A percentile compares a stretch with the other conserved stretches of the same genome.
Evolutionary conservation across 805 yeast species (phyloP).

Genomic region (Candida pini): DNA sequence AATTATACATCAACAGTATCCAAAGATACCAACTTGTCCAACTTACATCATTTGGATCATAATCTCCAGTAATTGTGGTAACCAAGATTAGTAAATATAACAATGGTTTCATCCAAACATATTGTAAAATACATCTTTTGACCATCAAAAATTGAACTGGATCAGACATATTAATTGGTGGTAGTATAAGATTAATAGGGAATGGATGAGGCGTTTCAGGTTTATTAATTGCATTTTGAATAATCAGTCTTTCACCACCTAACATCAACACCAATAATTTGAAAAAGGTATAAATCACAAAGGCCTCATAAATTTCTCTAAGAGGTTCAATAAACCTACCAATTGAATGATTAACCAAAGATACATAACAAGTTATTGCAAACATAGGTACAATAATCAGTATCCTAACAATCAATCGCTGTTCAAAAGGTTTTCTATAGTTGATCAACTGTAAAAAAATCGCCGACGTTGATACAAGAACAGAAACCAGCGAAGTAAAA

Average conservation of each 20-base stretch:
- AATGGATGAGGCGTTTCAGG: conserved; percentile 66
- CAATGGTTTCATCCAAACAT: conserved; percentile 90
- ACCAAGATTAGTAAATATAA: conserved; percentile 53
- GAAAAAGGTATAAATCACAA: conserved; percentile 91
- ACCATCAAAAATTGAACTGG: conserved; percentile 72
- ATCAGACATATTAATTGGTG: conserved; percentile 75
- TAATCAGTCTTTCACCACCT: conserved; percentile 89
- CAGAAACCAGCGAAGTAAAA: conserved; percentile 22
- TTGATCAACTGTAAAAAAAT: conserved; percentile 54
- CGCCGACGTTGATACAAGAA: conserved; percentile 37
- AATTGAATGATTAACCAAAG: conserved; percentile 40
- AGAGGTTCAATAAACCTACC: conserved; percentile 61
- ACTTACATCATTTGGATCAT: conserved; percentile 47
- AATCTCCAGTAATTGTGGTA: conserved; percentile 42
- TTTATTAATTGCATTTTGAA: conserved; percentile 54
- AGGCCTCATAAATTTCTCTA: conserved; percentile 90
- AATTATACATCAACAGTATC: conserved; percentile 66
- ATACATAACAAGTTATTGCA: conserved; percentile 62
- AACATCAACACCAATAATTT: conserved; percentile 73
- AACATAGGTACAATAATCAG: conserved; percentile 77
- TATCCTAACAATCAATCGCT: conserved; percentile 77
- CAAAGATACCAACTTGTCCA: conserved; percentile 50
- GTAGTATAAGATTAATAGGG: conserved; percentile 41
- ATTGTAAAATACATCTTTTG: conserved; percentile 84
- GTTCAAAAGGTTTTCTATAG: conserved; percentile 86